Evolutionary conservation across 768 basidiomycete species (phyloP).

Genomic region (Calvatia gigantea): DNA sequence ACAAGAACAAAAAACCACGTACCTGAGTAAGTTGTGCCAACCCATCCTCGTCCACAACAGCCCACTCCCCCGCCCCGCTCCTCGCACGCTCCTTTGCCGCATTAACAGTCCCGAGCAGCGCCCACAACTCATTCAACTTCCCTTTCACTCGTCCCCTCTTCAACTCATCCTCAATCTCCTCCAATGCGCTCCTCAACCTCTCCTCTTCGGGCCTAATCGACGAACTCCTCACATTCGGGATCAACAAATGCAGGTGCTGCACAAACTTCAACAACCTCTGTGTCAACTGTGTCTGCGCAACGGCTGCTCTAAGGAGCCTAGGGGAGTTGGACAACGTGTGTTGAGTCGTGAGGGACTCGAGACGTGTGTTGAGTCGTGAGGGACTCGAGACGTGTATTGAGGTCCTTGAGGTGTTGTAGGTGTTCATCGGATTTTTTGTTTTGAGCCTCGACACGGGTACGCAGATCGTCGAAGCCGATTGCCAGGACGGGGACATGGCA

Average conservation of each 20-base stretch:
- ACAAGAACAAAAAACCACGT: slow-evolving; percentile 16
- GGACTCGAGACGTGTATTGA: slow-evolving; percentile 58
- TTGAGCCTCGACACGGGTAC: slow-evolving; percentile 76
- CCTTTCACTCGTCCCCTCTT: slow-evolving; percentile 60
- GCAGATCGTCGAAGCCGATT: slow-evolving; percentile 77
- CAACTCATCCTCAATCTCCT: slow-evolving; percentile 74
- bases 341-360: slow-evolving; percentile 55
- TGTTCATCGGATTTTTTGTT: slow-evolving; percentile 61
- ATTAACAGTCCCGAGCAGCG: slow-evolving; percentile 69
- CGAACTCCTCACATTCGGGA: slow-evolving; percentile 71
- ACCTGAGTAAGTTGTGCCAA: slow-evolving; percentile 75
- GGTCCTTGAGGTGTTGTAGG: slow-evolving; percentile 67
- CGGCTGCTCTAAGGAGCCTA: slow-evolving; percentile 58
- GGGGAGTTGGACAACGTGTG: slow-evolving; percentile 68
- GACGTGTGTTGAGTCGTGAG: slow-evolving; percentile 58
- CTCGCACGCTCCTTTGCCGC: slow-evolving; percentile 52
- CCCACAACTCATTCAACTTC: slow-evolving; percentile 84
- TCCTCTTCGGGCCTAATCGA: slow-evolving; percentile 82
- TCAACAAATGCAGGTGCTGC: slow-evolving; percentile 75
- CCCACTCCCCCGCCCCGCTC: slow-evolving; percentile 57
- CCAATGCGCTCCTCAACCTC: slow-evolving; percentile 61
- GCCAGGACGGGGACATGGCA: slow-evolving; percentile 74
- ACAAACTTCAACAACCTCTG: slow-evolving; percentile 68
- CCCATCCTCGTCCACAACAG: slow-evolving; percentile 85
- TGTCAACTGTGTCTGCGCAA: slow-evolving; percentile 63